Base-by-base conservation (phyloP, 148 eudicot genomes). In the Bassia scoparia region DNA sequence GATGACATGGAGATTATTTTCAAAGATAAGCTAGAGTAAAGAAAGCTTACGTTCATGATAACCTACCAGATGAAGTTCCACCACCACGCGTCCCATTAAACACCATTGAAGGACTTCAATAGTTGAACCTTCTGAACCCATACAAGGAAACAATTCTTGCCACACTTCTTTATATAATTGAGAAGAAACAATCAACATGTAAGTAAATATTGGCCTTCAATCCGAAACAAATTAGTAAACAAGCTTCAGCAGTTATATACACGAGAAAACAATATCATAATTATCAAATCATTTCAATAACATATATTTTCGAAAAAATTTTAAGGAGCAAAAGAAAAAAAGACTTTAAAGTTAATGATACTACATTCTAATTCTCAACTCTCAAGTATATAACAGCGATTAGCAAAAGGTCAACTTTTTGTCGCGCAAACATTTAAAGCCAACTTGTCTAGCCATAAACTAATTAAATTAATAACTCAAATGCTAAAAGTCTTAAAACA, bases 11-110 rank as follows among this genome's bases (percentile, higher is more conserved):
- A 75, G 64, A 59, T 52, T 7, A 41, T 3, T 14, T 24, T n/a
- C 12, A 18, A 37, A 17, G 38, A 35, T 37, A 26, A 33, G 54
- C 26, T 58, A 9, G 52, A 37, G 50, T n/a, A 9, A 24, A 13
- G 30, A 37, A 64, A 10, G 2, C 72, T 6, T 20, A 43, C 23
- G 55, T n/a, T 44, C 24, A 71, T 30, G 49, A 69, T 67, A 52
- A 55, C 67, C 27, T 90, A 90, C 98, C 96, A 93, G 69, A 68
- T 84, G 95, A 68, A 93, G 70, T 84, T 86, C 84, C 84, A 49
- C 95, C 87, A 59, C 84, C 90, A 60, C 76, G 79, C 14, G 85
- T 86, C 65, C 88, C 92, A 64, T 53, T 60, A 53, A n/a, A 66
- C 76, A 67, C 92, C 96, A 67, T 41, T 34, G 68, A 69, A 84